These are phyloP conservation scores for Epichloe sylvatica DNA, from an alignment of 2,329 filamentous ascomycete species.

Conservation along the genomic window DNA sequence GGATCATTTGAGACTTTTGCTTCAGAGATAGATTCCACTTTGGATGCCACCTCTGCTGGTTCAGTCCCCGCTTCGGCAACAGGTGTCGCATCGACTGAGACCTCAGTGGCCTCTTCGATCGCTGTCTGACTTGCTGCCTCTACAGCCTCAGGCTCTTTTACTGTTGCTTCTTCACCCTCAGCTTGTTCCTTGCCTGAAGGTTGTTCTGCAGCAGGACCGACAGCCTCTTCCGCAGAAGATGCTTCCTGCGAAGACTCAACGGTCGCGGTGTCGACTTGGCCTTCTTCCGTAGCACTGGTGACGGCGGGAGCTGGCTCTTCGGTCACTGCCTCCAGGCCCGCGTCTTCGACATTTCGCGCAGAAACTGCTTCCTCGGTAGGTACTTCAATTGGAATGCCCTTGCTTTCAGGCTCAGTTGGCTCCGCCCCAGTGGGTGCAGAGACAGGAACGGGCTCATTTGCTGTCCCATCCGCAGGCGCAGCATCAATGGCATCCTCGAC, in stretches of 20 bases:
- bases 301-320: neutral
- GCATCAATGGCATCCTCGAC: neutral
- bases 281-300: neutral
- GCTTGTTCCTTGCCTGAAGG: neutral
- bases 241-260: neutral
- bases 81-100: neutral
- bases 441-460: neutral
- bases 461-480: neutral
- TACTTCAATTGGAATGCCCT: neutral
- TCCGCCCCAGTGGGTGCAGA: neutral
- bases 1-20: neutral
- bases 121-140: neutral
- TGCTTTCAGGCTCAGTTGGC: neutral
- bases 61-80: neutral
- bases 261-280: neutral
- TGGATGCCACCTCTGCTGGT: neutral
- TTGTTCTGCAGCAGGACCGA: neutral
- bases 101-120: neutral
- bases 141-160: neutral
- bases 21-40: neutral
- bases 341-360: neutral
- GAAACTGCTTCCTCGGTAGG: neutral
- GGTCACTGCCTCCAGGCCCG: neutral
- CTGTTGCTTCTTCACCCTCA: neutral
- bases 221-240: neutral